phyloP scores from a whole-genome alignment of 768 basidiomycete genomes.

The Candolleomyces aberdarensis region DNA sequence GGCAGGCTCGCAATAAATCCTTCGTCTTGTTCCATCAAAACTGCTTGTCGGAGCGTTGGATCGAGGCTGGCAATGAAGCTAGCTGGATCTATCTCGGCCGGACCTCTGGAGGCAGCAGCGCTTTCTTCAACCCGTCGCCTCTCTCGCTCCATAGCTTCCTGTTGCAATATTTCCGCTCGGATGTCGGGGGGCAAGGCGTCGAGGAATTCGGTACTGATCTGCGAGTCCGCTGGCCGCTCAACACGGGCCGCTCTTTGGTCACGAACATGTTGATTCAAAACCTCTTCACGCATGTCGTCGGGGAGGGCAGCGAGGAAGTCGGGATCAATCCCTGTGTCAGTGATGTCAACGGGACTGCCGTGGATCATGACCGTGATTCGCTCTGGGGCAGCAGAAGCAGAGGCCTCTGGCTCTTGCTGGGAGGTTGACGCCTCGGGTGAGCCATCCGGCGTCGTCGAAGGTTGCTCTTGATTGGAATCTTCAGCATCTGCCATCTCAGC shows the following conservation, averaged over 20 bases:
- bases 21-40: constrained; percentile 86
- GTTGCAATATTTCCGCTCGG: constrained; percentile 94
- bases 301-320: constrained; percentile 97
- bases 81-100: constrained; percentile 82
- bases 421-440: constrained; percentile 42
- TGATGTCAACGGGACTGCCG: constrained; percentile 93
- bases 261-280: constrained; percentile 94
- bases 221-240: constrained; percentile 75
- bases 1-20: constrained; percentile 80
- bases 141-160: constrained; percentile 85
- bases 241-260: constrained; percentile 81
- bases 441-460: constrained; percentile 24
- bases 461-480: constrained; percentile 22
- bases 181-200: constrained; percentile 96
- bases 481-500: constrained; percentile 1
- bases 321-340: constrained; percentile 97
- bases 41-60: constrained; percentile 84
- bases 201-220: constrained; percentile 93
- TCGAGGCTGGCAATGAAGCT: constrained; percentile 92
- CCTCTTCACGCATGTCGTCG: constrained; percentile 98
- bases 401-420: constrained; percentile 31
- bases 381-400: constrained; percentile 25
- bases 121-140: constrained; percentile 41
- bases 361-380: constrained; percentile 89
- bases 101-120: constrained; percentile 45